These are phyloP conservation scores for Aegle marmelos DNA, from an alignment of 345 rosid species.

Conservation along the genomic window DNA sequence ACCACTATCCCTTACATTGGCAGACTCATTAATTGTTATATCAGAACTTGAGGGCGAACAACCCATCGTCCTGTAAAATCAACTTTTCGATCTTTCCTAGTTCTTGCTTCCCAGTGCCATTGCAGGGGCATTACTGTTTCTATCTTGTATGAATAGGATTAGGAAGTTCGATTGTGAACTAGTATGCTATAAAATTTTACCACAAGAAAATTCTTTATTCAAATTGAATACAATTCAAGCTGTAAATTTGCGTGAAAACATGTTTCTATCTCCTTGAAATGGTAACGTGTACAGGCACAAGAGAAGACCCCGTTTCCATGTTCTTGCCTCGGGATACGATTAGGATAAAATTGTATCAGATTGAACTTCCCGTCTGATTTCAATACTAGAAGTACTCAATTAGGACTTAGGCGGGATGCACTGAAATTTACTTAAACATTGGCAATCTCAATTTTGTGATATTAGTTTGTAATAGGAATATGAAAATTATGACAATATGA, in stretches of 20 bases:
- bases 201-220: not conserved
- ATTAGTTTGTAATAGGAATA: not conserved
- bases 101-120: not conserved
- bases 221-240: too few relatives aligned
- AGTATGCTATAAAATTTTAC: not conserved
- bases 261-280: not conserved
- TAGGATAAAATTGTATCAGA: not conserved
- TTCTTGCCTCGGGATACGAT: not conserved
- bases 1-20: constrained; percentile 48
- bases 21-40: constrained; percentile 77
- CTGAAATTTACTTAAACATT: not conserved
- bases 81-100: not conserved
- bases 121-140: constrained; percentile 10
- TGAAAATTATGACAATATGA: too few relatives aligned
- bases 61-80: constrained; percentile 25
- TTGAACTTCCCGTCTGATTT: not conserved
- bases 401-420: not conserved
- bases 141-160: not conserved
- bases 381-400: not conserved
- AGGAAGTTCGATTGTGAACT: not conserved
- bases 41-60: constrained; percentile 92
- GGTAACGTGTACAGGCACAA: not conserved
- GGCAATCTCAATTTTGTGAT: not conserved
- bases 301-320: not conserved
- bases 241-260: not conserved